Conservation (phyloP, 2,329 filamentous ascomycete species). For the Fusarium sp. region DNA sequence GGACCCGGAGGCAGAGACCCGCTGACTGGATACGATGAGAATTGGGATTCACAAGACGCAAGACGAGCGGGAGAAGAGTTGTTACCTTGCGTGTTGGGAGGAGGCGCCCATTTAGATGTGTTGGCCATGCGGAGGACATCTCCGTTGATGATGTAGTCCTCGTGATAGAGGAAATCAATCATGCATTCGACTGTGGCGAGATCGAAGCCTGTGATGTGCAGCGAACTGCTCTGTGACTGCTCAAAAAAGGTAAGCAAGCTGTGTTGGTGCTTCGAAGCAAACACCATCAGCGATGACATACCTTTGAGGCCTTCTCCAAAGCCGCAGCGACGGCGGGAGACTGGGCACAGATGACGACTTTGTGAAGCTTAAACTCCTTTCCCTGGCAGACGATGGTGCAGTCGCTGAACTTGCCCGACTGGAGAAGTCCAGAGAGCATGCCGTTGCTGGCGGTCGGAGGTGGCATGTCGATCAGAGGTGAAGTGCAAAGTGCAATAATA, state of each 20-base stretch:
- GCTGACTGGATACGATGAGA: neutral
- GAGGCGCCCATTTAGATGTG: neutral
- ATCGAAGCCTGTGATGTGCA: slow-evolving; percentile 30
- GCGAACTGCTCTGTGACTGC: slow-evolving; percentile 25
- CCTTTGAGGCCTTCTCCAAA: slow-evolving; percentile 25
- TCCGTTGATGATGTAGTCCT: slow-evolving; percentile 26
- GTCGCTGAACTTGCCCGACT: slow-evolving; percentile 21
- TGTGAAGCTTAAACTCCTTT: slow-evolving; percentile 37
- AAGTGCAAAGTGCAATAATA: neutral
- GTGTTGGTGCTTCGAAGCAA: too few species aligned
- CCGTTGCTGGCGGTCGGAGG: neutral
- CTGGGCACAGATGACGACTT: slow-evolving; percentile 34
- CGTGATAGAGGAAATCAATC: slow-evolving; percentile 38
- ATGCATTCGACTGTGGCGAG: slow-evolving; percentile 30
- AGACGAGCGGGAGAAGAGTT: neutral
- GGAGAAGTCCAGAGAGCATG: neutral
- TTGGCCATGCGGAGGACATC: neutral
- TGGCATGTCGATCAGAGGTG: neutral
- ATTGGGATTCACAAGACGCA: neutral
- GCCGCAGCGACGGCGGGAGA: slow-evolving; percentile 33
- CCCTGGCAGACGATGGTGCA: slow-evolving; percentile 33
- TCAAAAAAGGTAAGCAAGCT: slow-evolving; percentile 5
- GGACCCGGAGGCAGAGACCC: neutral
- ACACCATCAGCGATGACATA: neutral
- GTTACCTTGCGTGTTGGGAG: neutral